Percentiles rank a stretch among this genome's conserved stretches.
These are phyloP conservation scores for Xylariaceae sp. DNA, from an alignment of 2,329 filamentous ascomycete species.

Conservation along the genomic window DNA sequence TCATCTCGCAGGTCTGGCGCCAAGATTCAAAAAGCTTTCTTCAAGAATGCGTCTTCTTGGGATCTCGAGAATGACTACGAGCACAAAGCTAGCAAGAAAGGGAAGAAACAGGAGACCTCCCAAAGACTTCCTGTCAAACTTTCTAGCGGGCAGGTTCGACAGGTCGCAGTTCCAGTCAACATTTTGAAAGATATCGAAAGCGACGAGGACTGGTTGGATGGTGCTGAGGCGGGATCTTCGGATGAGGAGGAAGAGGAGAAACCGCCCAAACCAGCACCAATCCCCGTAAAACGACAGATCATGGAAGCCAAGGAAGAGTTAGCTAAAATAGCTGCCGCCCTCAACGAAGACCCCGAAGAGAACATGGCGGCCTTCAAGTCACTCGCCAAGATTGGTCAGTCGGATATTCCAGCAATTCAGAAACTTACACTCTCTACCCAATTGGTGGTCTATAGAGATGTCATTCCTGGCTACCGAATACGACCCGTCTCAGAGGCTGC, in stretches of 20 bases:
- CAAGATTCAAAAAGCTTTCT: conserved; percentile 59
- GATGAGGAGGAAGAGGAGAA: conserved; percentile 29
- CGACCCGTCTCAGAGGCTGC: conserved; percentile 73
- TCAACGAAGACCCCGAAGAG: conserved; percentile 94
- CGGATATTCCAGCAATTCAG: conserved; percentile 67
- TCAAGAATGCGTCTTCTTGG: conserved; percentile 76
- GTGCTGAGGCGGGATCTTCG: conserved; percentile 49
- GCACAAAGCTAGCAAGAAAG: conserved; percentile 67
- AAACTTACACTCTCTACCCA: conserved; percentile 86
- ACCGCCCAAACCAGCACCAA: conserved; percentile 43
- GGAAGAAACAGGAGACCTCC: conserved; percentile 65
- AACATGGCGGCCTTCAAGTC: conserved; percentile 75
- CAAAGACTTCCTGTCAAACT: conserved; percentile 84
- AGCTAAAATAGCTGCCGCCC: conserved; percentile 70
- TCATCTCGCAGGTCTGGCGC: conserved; percentile 24
- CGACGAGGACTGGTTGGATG: conserved; percentile 62
- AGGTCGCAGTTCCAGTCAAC: conserved; percentile 51
- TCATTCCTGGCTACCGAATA: conserved; percentile 95
- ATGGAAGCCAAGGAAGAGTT: conserved; percentile 87
- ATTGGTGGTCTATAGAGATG: conserved; percentile 86
- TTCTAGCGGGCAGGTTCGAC: conserved; percentile 67
- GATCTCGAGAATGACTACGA: conserved; percentile 92
- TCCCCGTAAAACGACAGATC: conserved; percentile 76
- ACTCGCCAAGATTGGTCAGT: conserved; percentile 68
- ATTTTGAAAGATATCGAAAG: conserved; percentile 55